Conservation (phyloP, 768 basidiomycete species). For the Suillus luteus region DNA sequence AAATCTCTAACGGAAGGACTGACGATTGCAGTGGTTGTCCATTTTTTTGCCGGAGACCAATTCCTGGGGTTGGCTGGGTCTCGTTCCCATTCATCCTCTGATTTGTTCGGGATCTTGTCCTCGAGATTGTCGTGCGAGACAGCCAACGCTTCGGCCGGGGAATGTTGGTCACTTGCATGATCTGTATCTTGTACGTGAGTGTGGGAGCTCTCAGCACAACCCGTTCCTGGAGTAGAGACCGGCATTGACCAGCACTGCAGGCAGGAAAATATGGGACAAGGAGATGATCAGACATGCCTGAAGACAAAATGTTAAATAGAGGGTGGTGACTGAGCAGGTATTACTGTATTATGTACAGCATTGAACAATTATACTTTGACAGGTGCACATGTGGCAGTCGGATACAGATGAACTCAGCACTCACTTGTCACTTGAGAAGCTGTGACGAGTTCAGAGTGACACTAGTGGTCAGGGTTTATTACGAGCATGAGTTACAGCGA, state of each 20-base stretch:
- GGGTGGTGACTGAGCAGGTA: not conserved
- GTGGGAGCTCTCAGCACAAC: not conserved
- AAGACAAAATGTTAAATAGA: not conserved
- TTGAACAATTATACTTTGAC: no score
- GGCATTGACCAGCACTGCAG: not conserved
- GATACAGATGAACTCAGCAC: no score
- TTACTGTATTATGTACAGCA: not conserved
- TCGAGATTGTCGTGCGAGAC: not conserved
- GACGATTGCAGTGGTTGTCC: constrained; percentile 19
- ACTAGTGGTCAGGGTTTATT: no score
- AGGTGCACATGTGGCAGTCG: no score
- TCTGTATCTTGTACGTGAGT: not conserved
- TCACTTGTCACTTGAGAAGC: no score
- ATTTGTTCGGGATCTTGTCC: not conserved
- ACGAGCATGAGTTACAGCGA: no score
- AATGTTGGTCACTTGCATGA: not conserved
- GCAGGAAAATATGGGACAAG: not conserved
- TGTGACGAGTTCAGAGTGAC: no score
- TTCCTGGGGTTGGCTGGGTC: constrained; percentile 36
- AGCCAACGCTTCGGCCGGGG: not conserved
- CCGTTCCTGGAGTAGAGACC: not conserved
- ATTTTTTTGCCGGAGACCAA: not conserved
- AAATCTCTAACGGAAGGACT: constrained; percentile 37
- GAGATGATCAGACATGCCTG: not conserved
- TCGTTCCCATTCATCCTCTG: constrained; percentile 48